Conservation (phyloP, 148 eudicot species). For the Cornus florida region DNA sequence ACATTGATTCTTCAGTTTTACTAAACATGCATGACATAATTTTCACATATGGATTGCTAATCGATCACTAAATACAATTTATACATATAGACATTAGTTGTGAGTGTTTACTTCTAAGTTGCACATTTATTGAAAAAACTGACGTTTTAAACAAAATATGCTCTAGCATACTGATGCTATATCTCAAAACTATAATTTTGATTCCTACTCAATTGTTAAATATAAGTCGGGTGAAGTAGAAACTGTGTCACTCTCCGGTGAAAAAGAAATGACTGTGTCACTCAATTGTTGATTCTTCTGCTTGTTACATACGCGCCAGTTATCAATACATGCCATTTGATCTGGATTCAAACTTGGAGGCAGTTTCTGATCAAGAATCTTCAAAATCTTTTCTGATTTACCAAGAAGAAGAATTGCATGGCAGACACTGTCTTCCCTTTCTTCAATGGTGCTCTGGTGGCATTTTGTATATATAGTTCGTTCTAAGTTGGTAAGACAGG, state of each 20-base stretch:
- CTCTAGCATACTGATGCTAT: background rate
- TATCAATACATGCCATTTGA: constrained; percentile 32
- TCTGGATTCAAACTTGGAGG: constrained; percentile 29
- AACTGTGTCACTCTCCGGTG: constrained; percentile 11
- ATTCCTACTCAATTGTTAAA: constrained; percentile 32
- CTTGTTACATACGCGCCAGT: constrained; percentile 37
- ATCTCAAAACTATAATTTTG: background rate
- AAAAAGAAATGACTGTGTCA: constrained; percentile 8
- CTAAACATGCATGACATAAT: background rate
- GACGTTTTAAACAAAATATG: too few relatives aligned
- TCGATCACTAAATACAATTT: too few relatives aligned
- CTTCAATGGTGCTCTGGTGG: constrained; percentile 42
- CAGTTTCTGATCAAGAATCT: constrained; percentile 25
- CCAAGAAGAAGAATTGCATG: constrained; percentile 43
- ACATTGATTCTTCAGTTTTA: too few relatives aligned
- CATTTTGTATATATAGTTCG: constrained; percentile 37
- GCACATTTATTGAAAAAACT: too few relatives aligned
- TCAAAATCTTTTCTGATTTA: constrained; percentile 37
- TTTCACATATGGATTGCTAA: too few relatives aligned
- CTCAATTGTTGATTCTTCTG: constrained; percentile 13
- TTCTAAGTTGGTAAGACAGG: constrained; percentile 41
- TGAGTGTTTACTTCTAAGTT: background rate
- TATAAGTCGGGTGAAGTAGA: constrained; percentile 28
- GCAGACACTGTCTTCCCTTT: constrained; percentile 42
- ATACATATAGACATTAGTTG: background rate